Conservation (phyloP, 2,329 filamentous ascomycete genomes). For the Cryphonectria japonica region DNA sequence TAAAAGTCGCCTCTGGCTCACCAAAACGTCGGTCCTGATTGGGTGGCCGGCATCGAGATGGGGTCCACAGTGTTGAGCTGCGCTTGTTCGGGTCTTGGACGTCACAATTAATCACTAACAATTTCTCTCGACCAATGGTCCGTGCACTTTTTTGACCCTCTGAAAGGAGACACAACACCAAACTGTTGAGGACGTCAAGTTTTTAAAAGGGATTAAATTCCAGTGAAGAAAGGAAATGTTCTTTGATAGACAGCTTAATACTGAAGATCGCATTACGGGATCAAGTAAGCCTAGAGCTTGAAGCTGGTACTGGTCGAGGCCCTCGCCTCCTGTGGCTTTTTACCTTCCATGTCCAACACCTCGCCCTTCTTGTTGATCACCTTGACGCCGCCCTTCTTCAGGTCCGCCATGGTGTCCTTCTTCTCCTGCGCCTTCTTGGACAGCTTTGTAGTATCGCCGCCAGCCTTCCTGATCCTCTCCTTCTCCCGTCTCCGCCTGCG, state of each 20-base stretch:
- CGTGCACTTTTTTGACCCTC: background rate
- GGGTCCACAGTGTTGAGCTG: background rate
- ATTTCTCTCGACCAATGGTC: background rate
- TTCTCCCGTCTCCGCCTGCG: slow-evolving; percentile 79
- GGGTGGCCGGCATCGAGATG: slow-evolving; percentile 4
- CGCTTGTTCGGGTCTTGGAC: slow-evolving; percentile 15
- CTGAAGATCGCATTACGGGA: background rate
- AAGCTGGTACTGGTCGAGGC: slow-evolving; percentile 59
- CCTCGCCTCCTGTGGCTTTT: slow-evolving; percentile 64
- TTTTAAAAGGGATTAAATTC: background rate
- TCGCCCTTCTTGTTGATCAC: slow-evolving; percentile 90
- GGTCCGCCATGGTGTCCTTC: slow-evolving; percentile 50
- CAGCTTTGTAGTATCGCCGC: slow-evolving; percentile 51
- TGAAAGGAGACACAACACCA: background rate
- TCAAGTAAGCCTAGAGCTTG: slow-evolving; percentile 56
- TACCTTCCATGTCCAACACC: slow-evolving; percentile 81
- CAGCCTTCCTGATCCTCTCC: slow-evolving; percentile 77
- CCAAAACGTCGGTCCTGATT: slow-evolving; percentile 26
- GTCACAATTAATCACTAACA: slow-evolving; percentile 24
- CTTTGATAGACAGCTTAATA: too few species aligned
- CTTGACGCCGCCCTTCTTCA: slow-evolving; percentile 77
- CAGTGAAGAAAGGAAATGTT: too few species aligned
- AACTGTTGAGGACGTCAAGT: background rate
- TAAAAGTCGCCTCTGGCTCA: slow-evolving; percentile 28
- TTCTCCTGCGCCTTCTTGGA: slow-evolving; percentile 63